phyloP scores from a whole-genome alignment of 768 basidiomycete genomes.

The Lyophyllum semitale region DNA sequence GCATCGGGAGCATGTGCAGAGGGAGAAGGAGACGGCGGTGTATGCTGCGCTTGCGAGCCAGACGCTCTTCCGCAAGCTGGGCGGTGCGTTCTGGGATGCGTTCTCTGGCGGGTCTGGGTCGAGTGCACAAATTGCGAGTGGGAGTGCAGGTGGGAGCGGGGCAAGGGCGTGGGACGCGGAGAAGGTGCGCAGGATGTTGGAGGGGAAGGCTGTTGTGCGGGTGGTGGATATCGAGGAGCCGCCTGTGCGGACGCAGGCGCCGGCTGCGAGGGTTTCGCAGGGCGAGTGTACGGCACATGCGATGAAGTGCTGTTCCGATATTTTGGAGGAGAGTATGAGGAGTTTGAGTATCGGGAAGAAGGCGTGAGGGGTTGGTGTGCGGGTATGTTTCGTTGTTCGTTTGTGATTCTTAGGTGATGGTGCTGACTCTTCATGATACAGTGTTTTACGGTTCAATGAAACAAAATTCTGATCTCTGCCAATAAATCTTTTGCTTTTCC shows the following conservation, averaged over 20 bases:
- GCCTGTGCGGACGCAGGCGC: neutral
- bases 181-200: slow-evolving; percentile 78
- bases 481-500: no score
- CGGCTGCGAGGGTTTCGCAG: neutral
- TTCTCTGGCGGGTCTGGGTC: slow-evolving; percentile 55
- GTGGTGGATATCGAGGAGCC: slow-evolving; percentile 74
- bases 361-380: slow-evolving; percentile 11
- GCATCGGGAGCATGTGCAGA: no score
- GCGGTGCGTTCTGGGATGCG: slow-evolving; percentile 85
- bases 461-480: no score
- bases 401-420: no score
- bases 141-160: slow-evolving; percentile 18
- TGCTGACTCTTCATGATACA: no score
- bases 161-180: slow-evolving; percentile 63
- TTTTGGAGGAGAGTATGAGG: slow-evolving; percentile 71
- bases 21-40: slow-evolving; percentile 49
- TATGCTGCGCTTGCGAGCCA: slow-evolving; percentile 78
- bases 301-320: slow-evolving; percentile 32
- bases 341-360: slow-evolving; percentile 65
- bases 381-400: neutral
- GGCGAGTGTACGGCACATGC: neutral
- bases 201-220: slow-evolving; percentile 77
- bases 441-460: no score
- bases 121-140: slow-evolving; percentile 4
- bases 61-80: slow-evolving; percentile 71